phyloP scores from a whole-genome alignment of 768 basidiomycete genomes.

The Cyclocybe aegerita region DNA sequence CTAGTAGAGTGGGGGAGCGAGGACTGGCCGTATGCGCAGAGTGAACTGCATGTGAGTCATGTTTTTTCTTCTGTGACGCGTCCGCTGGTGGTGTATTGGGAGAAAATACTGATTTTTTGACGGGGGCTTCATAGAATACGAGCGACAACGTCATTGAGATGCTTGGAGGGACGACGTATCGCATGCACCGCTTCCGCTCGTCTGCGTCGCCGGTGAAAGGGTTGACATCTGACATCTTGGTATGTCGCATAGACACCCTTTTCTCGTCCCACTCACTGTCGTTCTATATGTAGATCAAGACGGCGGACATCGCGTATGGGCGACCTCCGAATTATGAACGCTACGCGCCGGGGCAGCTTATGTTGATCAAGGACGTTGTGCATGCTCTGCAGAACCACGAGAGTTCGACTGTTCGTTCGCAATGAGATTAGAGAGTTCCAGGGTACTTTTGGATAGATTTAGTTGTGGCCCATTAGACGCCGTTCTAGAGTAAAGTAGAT shows the following conservation, averaged over 20 bases:
- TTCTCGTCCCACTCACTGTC: background rate
- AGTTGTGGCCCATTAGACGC: too few species aligned
- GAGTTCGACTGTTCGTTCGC: background rate
- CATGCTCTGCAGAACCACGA: background rate
- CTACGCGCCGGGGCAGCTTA: slow-evolving; percentile 54
- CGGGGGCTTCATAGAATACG: too few species aligned
- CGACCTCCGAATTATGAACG: slow-evolving; percentile 49
- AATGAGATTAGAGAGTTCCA: slow-evolving; percentile 18
- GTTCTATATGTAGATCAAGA: slow-evolving; percentile 49
- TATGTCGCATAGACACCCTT: slow-evolving; percentile 28
- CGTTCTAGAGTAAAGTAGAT: too few species aligned
- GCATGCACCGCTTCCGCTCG: slow-evolving; percentile 84
- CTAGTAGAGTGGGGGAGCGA: slow-evolving; percentile 62
- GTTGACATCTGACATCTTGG: slow-evolving; percentile 79
- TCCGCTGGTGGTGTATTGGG: too few species aligned
- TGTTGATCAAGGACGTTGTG: slow-evolving; percentile 19
- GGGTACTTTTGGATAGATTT: too few species aligned
- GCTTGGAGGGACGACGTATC: slow-evolving; percentile 55
- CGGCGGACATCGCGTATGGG: slow-evolving; percentile 67
- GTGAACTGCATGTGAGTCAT: slow-evolving; percentile 62
- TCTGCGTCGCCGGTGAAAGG: slow-evolving; percentile 82
- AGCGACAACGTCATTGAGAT: slow-evolving; percentile 50
- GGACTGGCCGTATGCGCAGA: slow-evolving; percentile 76
- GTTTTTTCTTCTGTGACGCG: background rate
- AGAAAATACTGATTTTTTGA: too few species aligned